Conservation (phyloP, 2,329 filamentous ascomycete genomes). For the Penicillium sp. region DNA sequence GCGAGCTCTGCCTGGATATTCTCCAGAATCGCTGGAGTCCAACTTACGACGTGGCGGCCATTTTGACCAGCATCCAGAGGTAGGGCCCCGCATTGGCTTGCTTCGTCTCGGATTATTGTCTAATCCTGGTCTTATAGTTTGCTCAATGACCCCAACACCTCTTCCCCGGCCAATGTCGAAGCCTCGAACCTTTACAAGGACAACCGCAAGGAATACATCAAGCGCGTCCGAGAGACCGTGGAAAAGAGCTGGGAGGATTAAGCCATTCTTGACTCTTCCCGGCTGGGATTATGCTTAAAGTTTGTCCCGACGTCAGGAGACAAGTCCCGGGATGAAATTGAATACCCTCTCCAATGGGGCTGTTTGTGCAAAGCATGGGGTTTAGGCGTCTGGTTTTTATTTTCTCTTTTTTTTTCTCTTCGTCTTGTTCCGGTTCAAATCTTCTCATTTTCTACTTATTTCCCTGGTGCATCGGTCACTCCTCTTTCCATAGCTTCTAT, state of each 20-base stretch:
- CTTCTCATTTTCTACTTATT: not conserved
- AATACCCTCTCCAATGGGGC: conserved; percentile 19
- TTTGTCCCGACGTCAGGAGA: conserved; percentile 10
- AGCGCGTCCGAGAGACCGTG: conserved; percentile 91
- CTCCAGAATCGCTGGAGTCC: conserved; percentile 98
- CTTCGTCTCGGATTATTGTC: not conserved
- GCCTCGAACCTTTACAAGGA: conserved; percentile 98
- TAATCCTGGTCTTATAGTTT: conserved; percentile 63
- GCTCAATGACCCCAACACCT: conserved; percentile 97
- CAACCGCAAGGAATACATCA: conserved; percentile 93
- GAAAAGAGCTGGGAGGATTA: conserved; percentile 99
- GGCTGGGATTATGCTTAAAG: conserved; percentile 1
- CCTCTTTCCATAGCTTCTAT: not conserved
- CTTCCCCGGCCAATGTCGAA: conserved; percentile 95
- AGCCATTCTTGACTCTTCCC: conserved; percentile 1
- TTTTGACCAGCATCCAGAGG: conserved; percentile 98
- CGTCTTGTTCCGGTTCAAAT: not conserved
- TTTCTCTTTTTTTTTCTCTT: conserved; percentile 6
- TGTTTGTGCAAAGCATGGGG: conserved; percentile 44
- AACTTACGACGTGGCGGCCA: conserved; percentile 95
- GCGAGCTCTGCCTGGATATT: conserved; percentile 94
- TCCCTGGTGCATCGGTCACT: not conserved
- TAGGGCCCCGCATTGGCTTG: conserved; percentile 40
- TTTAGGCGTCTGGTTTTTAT: conserved; percentile 41
- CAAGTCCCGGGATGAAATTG: conserved; percentile 13